phyloP scores from a whole-genome alignment of 352 stramenopile genomes.

The Pythium plurisporium region DNA sequence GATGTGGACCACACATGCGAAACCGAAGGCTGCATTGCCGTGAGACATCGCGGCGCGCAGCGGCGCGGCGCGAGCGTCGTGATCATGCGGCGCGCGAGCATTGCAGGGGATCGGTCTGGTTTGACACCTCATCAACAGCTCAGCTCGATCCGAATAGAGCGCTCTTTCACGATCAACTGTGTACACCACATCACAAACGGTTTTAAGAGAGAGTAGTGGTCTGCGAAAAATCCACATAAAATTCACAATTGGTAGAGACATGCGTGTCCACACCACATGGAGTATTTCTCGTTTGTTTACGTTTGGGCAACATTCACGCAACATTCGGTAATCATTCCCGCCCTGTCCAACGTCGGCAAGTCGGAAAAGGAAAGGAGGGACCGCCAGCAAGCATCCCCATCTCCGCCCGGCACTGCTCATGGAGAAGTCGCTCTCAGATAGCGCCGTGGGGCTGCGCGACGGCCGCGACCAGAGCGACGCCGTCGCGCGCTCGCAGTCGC shows the following conservation, averaged over 20 bases:
- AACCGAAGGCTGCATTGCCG: background rate
- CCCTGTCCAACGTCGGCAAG: too few species aligned
- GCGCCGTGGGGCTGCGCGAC: background rate
- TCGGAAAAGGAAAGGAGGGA: background rate
- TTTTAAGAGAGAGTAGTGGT: background rate
- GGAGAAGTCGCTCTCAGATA: conserved; percentile 10
- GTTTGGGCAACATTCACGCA: conserved; percentile 3
- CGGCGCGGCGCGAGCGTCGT: conserved; percentile 4
- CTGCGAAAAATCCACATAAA: background rate
- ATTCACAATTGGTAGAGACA: too few species aligned
- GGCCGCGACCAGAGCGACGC: background rate
- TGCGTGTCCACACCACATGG: too few species aligned
- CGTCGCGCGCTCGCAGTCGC: conserved; percentile 1
- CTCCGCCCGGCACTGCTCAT: background rate
- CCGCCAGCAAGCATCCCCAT: background rate
- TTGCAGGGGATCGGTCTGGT: background rate
- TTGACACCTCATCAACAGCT: background rate
- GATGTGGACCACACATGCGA: background rate
- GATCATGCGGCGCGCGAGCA: conserved; percentile 3
- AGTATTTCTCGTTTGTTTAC: conserved; percentile 1
- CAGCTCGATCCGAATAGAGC: background rate
- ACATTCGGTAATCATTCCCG: background rate
- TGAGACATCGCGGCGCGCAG: background rate
- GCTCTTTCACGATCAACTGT: background rate
- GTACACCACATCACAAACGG: conserved; percentile 1